These are phyloP conservation scores for Aegilops sharonensis DNA, from an alignment of 176 grass and related monocot genomes.

Conservation along the genomic window DNA sequence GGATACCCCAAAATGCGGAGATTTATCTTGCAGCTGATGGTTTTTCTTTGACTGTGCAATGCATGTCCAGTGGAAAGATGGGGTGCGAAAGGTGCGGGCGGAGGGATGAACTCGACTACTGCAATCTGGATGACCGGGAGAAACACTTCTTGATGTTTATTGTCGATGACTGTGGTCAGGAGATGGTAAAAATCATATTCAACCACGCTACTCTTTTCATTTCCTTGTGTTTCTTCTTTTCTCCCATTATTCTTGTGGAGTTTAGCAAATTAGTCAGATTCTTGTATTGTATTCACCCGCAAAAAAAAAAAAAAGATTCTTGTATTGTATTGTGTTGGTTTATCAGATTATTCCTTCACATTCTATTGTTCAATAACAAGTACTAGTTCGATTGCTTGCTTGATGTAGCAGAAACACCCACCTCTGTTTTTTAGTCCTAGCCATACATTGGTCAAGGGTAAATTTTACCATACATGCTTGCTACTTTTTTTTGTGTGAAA, in stretches of 20 bases:
- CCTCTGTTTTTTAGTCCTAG: neutral
- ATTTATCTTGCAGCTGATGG: neutral
- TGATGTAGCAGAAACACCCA: neutral
- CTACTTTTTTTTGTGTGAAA: too few relatives aligned
- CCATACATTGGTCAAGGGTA: neutral
- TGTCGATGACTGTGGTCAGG: neutral
- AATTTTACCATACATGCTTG: neutral
- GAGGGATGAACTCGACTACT: conserved; percentile 1
- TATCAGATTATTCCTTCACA: neutral
- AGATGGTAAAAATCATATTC: conserved; percentile 6
- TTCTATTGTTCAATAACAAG: neutral
- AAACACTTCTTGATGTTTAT: conserved; percentile 8
- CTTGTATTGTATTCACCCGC: neutral
- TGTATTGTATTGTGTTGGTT: neutral
- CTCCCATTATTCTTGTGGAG: neutral
- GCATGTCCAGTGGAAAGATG: neutral
- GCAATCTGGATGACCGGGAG: conserved; percentile 2
- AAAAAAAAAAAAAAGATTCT: neutral
- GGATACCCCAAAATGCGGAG: neutral
- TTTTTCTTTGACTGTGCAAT: neutral
- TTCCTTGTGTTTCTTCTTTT: neutral
- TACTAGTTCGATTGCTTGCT: neutral
- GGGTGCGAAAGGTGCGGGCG: neutral
- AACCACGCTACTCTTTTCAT: neutral
- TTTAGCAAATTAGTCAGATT: neutral